These are phyloP conservation scores for Pinus albicaulis DNA, from an alignment of 75 land plant genomes.

Conservation along the genomic window DNA sequence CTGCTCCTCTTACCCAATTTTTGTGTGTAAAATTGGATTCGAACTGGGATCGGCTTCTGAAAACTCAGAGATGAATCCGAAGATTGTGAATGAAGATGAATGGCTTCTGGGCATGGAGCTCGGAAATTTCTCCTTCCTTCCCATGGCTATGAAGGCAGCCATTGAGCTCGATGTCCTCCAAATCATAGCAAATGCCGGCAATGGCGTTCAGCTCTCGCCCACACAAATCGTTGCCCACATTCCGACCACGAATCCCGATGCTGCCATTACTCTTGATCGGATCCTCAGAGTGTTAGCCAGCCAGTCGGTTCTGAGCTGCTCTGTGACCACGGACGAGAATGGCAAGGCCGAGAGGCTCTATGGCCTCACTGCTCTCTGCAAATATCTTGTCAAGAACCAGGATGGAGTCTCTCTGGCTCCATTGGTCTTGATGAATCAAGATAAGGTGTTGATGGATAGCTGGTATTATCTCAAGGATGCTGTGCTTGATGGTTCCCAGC, in stretches of 20 bases:
- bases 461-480: constrained; percentile 26
- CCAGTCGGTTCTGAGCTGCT: constrained; percentile 24
- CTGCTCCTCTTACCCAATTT: no score
- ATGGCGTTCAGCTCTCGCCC: constrained; percentile 11
- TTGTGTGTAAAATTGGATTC: no score
- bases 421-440: constrained; percentile 12
- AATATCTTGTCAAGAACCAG: constrained; percentile 15
- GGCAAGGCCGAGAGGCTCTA: constrained; percentile 17
- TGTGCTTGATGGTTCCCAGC: constrained; percentile 14
- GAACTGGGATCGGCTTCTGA: no score
- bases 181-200: constrained; percentile 12
- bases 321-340: neutral
- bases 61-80: no score
- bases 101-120: constrained; percentile 10
- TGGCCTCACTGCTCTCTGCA: constrained; percentile 22
- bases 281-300: constrained; percentile 23
- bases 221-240: constrained; percentile 16
- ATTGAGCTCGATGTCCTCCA: constrained; percentile 25
- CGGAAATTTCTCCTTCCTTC: constrained; percentile 3
- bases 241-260: constrained; percentile 6
- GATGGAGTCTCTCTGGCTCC: constrained; percentile 29
- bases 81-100: neutral
- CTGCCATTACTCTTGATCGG: constrained; percentile 13
- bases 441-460: constrained; percentile 23
- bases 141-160: constrained; percentile 26